These are phyloP conservation scores for Casuarina cunninghamiana DNA, from an alignment of 306 rosid species.

Conservation along the genomic window DNA sequence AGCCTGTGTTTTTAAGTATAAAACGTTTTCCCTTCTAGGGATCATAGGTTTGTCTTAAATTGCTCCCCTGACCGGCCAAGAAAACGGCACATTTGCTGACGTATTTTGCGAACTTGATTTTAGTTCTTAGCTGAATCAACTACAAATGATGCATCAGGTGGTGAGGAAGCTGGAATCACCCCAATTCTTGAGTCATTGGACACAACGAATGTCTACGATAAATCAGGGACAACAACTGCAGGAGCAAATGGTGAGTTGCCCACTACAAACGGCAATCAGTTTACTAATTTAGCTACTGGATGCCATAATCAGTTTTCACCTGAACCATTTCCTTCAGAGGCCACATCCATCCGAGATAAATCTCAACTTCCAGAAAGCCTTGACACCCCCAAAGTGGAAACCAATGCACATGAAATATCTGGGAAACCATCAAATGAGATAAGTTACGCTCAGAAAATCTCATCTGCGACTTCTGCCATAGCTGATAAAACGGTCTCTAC, in stretches of 20 bases:
- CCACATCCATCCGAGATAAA: slow-evolving; percentile 15
- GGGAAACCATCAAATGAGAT: slow-evolving; percentile 25
- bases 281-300: slow-evolving; percentile 10
- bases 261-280: background rate
- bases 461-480: slow-evolving; percentile 33
- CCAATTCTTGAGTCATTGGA: slow-evolving; percentile 32
- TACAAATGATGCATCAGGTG: slow-evolving; percentile 21
- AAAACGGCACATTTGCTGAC: no score
- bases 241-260: slow-evolving; percentile 11
- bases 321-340: slow-evolving; percentile 1
- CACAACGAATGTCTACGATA: slow-evolving; percentile 39
- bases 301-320: slow-evolving; percentile 38
- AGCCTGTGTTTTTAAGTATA: no score
- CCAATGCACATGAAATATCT: slow-evolving; percentile 11
- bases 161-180: slow-evolving; percentile 36
- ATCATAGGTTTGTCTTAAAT: background rate
- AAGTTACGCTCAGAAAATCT: slow-evolving; percentile 29
- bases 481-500: slow-evolving; percentile 47
- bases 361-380: slow-evolving; percentile 5
- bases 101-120: background rate
- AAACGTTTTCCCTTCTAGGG: background rate
- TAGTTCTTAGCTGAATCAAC: background rate
- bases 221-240: slow-evolving; percentile 17
- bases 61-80: background rate
- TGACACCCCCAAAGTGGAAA: slow-evolving; percentile 8